A percentile compares a stretch with the other conserved stretches of the same genome.
phyloP scores from a whole-genome alignment of 805 yeast genomes.

The Candida michaelii region DNA sequence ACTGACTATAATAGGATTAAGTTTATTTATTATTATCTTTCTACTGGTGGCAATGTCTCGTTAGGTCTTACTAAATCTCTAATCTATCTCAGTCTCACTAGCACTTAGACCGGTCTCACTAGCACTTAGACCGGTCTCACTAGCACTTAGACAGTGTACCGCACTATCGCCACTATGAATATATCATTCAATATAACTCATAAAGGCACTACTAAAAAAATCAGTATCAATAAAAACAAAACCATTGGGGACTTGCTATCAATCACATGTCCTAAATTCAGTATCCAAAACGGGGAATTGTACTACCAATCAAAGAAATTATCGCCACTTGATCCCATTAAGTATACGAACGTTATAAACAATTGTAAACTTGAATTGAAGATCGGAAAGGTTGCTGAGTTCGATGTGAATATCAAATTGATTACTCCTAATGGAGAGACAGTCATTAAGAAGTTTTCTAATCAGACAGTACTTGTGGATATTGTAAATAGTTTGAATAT shows the following conservation, averaged over 20 bases:
- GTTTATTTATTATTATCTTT: too few relatives aligned
- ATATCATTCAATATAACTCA: constrained; percentile 24
- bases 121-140: too few relatives aligned
- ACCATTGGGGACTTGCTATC: constrained; percentile 30
- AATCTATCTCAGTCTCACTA: too few relatives aligned
- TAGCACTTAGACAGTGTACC: too few relatives aligned
- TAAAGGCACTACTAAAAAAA: constrained; percentile 25
- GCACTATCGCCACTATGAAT: constrained; percentile 1
- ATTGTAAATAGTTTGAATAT: constrained; percentile 1
- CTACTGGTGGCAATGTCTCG: too few relatives aligned
- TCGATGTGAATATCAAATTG: constrained; percentile 9
- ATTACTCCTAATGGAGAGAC: constrained; percentile 4
- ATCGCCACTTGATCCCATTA: constrained; percentile 32
- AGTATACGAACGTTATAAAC: constrained; percentile 32
- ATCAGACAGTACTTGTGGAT: constrained; percentile 2
- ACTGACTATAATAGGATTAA: too few relatives aligned
- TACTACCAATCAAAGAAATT: constrained; percentile 27
- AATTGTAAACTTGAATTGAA: constrained; percentile 32
- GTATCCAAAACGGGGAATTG: constrained; percentile 25
- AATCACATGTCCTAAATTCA: constrained; percentile 26
- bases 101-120: too few relatives aligned
- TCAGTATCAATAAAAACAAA: constrained; percentile 23
- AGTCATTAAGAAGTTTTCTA: constrained; percentile 9
- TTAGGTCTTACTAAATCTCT: too few relatives aligned
- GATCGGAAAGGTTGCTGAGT: constrained; percentile 13